Evolutionary conservation across 2,329 filamentous ascomycete species (phyloP), one percentile per base, ranked within the genome.

Genomic region (Ophiostoma sp.): DNA sequence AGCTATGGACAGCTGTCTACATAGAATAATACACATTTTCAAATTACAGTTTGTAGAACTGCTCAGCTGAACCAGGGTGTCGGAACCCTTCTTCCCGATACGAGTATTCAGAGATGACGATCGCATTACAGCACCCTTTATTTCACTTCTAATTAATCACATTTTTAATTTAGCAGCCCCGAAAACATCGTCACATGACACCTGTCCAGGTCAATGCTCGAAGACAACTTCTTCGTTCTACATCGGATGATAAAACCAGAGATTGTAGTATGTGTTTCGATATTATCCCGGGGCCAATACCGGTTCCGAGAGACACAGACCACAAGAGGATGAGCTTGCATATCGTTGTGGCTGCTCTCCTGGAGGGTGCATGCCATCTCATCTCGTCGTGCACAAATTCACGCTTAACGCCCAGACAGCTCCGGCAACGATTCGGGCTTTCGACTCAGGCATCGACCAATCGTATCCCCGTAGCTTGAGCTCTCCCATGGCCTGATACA

Each of bases 41-140:
- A 60, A 60, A 38, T 62, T 62, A 62, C 58, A 62, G 58, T 62
- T 62, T 62, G 58, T 62, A 62, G 58, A 62, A 63, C n/a, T 42
- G 60, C 40, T 63, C 60, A 63, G 60, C 60, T 63, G 60, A 42
- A n/a, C 60, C 60, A 63, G 60, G 60, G 60, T 18, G 40, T 63
- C 60, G 60, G 60, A 63, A 9, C 47, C n/a, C 16, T 42, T 63
- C 40, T 38, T 41, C 27, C 38, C 41, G 16, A 16, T 62, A 41
- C 27, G 40, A 12, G 40, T 62, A 62, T 62, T 62, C 40, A 41
- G 58, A 62, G 60, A 16, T 63, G 60, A 63, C 60, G 60, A 63
- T 63, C 55, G 11, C 49, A 55, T 55, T 55, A 55, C 49, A 27
- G 49, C 49, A 36, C 27, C 49, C 27, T 14, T n/a, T 9, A n/a